These are phyloP conservation scores for Tillandsia fasciculata DNA, from an alignment of 176 grass and related monocot genomes.

Conservation along the genomic window DNA sequence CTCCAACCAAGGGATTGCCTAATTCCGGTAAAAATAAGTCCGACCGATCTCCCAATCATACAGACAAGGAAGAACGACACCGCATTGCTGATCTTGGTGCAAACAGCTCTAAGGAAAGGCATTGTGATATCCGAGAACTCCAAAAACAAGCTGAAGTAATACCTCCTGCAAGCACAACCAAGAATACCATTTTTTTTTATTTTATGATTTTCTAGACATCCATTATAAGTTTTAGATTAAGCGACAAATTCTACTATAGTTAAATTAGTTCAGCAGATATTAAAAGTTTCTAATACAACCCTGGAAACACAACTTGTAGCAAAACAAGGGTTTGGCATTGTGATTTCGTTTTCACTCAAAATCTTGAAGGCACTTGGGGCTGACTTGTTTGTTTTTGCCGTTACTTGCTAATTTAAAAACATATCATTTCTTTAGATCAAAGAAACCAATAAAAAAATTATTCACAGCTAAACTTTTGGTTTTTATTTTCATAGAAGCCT, in stretches of 20 bases:
- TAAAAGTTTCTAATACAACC: neutral
- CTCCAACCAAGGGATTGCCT: slow-evolving; percentile 77
- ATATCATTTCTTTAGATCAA: too few relatives aligned
- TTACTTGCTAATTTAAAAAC: too few relatives aligned
- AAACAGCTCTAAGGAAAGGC: slow-evolving; percentile 45
- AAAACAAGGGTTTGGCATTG: neutral
- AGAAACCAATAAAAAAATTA: too few relatives aligned
- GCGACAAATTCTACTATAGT: neutral
- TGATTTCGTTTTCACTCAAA: too few relatives aligned
- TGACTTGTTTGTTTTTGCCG: too few relatives aligned
- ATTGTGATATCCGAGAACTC: slow-evolving; percentile 80
- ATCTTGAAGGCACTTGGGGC: too few relatives aligned
- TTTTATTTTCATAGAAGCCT: too few relatives aligned
- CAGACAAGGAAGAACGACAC: slow-evolving; percentile 81
- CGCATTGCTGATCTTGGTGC: slow-evolving; percentile 52
- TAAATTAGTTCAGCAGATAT: neutral
- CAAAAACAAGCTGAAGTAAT: slow-evolving; percentile 83
- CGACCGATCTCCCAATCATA: slow-evolving; percentile 93
- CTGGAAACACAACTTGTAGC: neutral
- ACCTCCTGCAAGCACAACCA: slow-evolving; percentile 57
- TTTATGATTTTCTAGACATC: neutral
- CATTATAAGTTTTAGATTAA: neutral
- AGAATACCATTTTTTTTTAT: slow-evolving; percentile 1
- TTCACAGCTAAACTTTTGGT: too few relatives aligned
- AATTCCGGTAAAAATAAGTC: slow-evolving; percentile 86